Evolutionary conservation across 2,329 filamentous ascomycete genomes (phyloP).

Genomic region (Trichoderma sp.): DNA sequence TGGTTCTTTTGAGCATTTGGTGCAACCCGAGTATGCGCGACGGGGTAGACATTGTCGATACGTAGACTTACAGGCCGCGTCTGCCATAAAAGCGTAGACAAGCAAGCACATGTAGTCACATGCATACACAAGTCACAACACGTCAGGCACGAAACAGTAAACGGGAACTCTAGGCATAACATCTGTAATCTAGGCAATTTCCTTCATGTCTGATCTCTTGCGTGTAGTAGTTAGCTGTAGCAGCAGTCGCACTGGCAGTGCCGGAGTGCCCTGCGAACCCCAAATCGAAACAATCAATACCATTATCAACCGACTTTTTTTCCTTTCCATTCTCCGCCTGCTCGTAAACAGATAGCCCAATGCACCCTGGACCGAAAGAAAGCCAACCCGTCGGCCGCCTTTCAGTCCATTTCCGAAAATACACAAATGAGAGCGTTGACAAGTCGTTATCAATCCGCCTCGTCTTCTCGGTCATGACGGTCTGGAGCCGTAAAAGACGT

Average conservation of each 20-base stretch:
- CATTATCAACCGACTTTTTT: slow-evolving; percentile 26
- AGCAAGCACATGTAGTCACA: slow-evolving; percentile 19
- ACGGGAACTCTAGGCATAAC: neutral
- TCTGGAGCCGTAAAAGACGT: slow-evolving; percentile 26
- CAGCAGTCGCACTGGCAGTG: neutral
- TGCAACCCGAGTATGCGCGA: no score
- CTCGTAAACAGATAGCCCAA: slow-evolving; percentile 19
- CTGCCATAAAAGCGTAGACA: slow-evolving; percentile 18
- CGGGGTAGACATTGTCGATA: no score
- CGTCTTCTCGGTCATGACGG: slow-evolving; percentile 25
- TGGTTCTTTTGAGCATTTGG: no score
- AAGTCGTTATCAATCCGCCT: slow-evolving; percentile 26
- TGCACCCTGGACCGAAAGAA: slow-evolving; percentile 23
- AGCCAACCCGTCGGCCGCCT: slow-evolving; percentile 23
- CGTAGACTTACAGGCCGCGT: neutral
- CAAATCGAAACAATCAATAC: slow-evolving; percentile 18
- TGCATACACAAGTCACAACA: slow-evolving; percentile 1
- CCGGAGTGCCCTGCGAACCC: slow-evolving; percentile 19
- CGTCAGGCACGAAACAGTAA: neutral
- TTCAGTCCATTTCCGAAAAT: slow-evolving; percentile 24
- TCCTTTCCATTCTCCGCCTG: slow-evolving; percentile 20
- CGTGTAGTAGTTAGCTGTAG: slow-evolving; percentile 9
- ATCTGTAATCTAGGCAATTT: slow-evolving; percentile 27
- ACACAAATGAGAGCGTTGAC: slow-evolving; percentile 25
- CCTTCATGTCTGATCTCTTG: slow-evolving; percentile 26